phyloP scores from a whole-genome alignment of 140 eudicot genomes.

The Anethum foeniculum region DNA sequence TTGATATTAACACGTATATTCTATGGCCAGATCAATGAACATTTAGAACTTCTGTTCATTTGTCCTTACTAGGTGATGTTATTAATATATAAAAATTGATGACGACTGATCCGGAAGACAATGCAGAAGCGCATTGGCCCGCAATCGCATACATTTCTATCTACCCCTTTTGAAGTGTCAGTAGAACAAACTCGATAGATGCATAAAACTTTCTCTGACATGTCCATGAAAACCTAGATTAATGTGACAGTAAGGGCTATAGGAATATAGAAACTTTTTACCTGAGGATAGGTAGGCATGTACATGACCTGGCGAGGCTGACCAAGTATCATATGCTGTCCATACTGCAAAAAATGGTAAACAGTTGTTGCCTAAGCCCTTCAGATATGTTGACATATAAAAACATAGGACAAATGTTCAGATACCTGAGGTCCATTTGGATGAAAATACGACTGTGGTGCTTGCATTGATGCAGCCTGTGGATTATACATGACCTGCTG shows the following conservation, averaged over 20 bases:
- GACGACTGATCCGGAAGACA: neutral
- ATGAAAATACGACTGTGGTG: conserved; percentile 66
- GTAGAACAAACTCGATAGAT: neutral
- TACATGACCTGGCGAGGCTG: conserved; percentile 77
- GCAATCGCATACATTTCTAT: neutral
- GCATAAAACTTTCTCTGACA: neutral
- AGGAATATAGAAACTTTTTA: conserved; percentile 29
- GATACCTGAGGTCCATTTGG: conserved; percentile 79
- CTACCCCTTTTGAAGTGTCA: conserved; percentile 3
- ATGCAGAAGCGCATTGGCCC: neutral
- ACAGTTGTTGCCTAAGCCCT: neutral
- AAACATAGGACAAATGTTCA: neutral
- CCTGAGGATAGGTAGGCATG: conserved; percentile 80
- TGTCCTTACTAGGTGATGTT: neutral
- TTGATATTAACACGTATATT: neutral
- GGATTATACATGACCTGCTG: conserved; percentile 76
- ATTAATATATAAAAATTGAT: neutral
- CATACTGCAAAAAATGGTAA: conserved; percentile 40
- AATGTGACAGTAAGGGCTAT: neutral
- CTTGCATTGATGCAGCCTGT: conserved; percentile 54
- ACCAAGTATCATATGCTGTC: conserved; percentile 84
- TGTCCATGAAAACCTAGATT: neutral
- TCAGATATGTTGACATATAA: neutral
- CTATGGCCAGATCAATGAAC: neutral
- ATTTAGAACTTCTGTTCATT: neutral